Evolutionary conservation across 73 alveolate species (phyloP), one percentile per base, ranked within the genome.

Genomic region (Paramecium pentaurelia): DNA sequence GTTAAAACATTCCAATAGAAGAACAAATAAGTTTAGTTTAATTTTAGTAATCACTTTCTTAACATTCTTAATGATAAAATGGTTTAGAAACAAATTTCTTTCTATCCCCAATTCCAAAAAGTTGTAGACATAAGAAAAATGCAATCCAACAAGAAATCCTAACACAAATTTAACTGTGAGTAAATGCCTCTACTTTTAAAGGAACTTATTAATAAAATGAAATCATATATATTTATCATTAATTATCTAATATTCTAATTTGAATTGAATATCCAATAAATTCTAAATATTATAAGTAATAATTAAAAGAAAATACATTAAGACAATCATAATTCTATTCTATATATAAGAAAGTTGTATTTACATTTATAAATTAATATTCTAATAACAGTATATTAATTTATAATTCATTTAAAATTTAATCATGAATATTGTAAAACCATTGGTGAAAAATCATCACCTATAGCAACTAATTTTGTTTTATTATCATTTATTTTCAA

Each of bases 371-470:
- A 22, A 22, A 22, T 60, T 60, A 64, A 0, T 49, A 49, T 49
- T 4, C 60, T 49, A 14, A 49, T 16, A 49, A 2, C 9, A 49
- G 22, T 54, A 54, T 9, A 18, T n/a, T 18, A n/a, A 4, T 11
- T 54, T 16, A 54, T 4, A 54, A 54, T 54, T 16, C 32, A 54
- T n/a, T 3, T 49, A 0, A 22, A 54, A n/a, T 54, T 18, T 54
- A 54, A 80, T 80, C 91, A 80, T 80, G 34, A 32, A 47, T 80
- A 80, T 40, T 25, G n/a, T 47, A 80, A 44, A 20, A 89, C 94
- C 92, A 89, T 71, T 1, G 94, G 94, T 44, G 60, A 71, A 47
- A 89, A 89, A 71, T 89, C 94, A 47, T 89, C 94, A 4, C 94
- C 94, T 14, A 44, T 20, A 2, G 70, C 94, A 28, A 89, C 94